Conservation (phyloP, 495 filamentous ascomycete genomes). For the Xylaria flabelliformis region DNA sequence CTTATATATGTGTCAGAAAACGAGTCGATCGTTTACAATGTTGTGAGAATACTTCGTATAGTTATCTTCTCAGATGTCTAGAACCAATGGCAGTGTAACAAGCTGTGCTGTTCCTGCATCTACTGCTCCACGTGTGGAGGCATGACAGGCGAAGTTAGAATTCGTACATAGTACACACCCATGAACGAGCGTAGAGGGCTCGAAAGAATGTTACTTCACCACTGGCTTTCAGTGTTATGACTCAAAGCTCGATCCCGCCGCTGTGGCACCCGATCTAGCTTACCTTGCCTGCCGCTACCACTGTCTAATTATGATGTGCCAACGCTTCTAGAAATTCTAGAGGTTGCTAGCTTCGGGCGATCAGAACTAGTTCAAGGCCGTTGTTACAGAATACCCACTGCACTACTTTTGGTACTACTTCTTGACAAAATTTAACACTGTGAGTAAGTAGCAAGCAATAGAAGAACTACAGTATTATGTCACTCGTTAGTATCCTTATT, state of each 20-base stretch:
- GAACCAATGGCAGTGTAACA: background rate
- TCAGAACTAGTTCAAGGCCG: slow-evolving; percentile 2
- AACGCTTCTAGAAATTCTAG: slow-evolving; percentile 24
- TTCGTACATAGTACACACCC: background rate
- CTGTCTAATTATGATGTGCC: slow-evolving; percentile 15
- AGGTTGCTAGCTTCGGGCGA: slow-evolving; percentile 10
- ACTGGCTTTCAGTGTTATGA: slow-evolving; percentile 1
- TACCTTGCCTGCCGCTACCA: background rate
- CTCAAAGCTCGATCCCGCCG: slow-evolving; percentile 23
- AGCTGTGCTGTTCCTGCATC: slow-evolving; percentile 29
- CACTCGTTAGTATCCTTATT: background rate
- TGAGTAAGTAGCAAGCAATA: background rate
- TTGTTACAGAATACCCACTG: slow-evolving; percentile 8
- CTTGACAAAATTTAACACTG: background rate
- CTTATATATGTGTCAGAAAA: slow-evolving; percentile 18
- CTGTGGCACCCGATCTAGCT: slow-evolving; percentile 17
- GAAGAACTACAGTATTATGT: background rate
- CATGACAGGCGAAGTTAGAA: slow-evolving; percentile 14
- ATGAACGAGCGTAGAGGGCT: background rate
- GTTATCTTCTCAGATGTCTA: background rate
- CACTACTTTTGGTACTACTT: background rate
- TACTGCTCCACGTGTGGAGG: slow-evolving; percentile 28
- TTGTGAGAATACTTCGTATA: background rate
- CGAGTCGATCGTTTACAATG: slow-evolving; percentile 19
- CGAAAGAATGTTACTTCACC: background rate